Conservation (phyloP, 2,329 filamentous ascomycete genomes). For the Fusarium clavum region DNA sequence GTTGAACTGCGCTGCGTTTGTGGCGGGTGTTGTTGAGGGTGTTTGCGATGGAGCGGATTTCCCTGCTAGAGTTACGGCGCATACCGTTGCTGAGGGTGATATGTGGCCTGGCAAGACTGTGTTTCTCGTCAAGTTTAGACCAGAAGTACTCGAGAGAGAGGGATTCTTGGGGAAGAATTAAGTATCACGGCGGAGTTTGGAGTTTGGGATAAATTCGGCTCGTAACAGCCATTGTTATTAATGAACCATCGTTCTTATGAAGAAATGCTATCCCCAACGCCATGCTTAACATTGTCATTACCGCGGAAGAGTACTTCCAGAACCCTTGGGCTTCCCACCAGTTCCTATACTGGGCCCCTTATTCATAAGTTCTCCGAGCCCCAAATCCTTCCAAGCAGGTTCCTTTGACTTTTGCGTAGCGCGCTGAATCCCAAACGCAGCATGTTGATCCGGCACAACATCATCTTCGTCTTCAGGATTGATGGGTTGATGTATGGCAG, state of each 20-base stretch:
- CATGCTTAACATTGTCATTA: slow-evolving; percentile 2
- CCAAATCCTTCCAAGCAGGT: slow-evolving; percentile 82
- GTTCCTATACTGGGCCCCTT: slow-evolving; percentile 61
- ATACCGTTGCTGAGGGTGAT: slow-evolving; percentile 78
- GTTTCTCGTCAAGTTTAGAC: slow-evolving; percentile 91
- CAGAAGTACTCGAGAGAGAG: slow-evolving; percentile 93
- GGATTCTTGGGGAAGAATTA: slow-evolving; percentile 75
- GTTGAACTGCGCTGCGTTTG: slow-evolving; percentile 95
- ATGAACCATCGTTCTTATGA: slow-evolving; percentile 6
- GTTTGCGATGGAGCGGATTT: slow-evolving; percentile 95
- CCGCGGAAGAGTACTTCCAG: slow-evolving; percentile 33
- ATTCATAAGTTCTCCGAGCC: slow-evolving; percentile 76
- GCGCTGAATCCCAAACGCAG: slow-evolving; percentile 85
- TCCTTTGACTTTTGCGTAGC: slow-evolving; percentile 79
- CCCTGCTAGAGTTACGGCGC: slow-evolving; percentile 87
- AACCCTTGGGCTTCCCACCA: slow-evolving; percentile 37
- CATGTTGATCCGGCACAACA: slow-evolving; percentile 88
- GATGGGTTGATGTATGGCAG: slow-evolving; percentile 80
- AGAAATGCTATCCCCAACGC: slow-evolving; percentile 24
- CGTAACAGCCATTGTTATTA: no score
- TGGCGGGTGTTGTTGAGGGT: slow-evolving; percentile 94
- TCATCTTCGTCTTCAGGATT: slow-evolving; percentile 92
- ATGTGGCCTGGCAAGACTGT: slow-evolving; percentile 98
- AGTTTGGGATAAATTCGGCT: slow-evolving; percentile 30
- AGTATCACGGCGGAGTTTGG: slow-evolving; percentile 31